Base-by-base conservation (phyloP, 768 basidiomycete species). In the Russula brevipes region DNA sequence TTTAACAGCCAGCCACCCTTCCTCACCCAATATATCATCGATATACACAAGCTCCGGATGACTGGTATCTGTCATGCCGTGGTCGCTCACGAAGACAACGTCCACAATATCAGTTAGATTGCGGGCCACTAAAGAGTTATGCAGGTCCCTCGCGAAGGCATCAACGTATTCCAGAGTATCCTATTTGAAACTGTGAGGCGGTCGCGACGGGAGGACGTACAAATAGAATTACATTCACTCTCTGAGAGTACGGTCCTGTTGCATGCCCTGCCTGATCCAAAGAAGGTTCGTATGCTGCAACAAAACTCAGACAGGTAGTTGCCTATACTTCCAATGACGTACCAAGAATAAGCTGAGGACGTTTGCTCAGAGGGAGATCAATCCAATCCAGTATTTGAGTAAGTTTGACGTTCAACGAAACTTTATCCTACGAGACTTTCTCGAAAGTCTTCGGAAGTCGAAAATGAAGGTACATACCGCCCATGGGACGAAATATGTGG, bases 11-110 rank as follows among this genome's bases (percentile, higher is more conserved):
- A 74, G 70, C 54, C 84, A 78, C 3, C 85, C 88, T 3, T 85
- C 83, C 42, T 80, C 74, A 2, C 88, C 89, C 41, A 92, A 76
- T 60, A 92, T 83, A 67, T 91, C 88, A 71, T 97, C 92, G 57
- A 97, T 78, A 73, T 87, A 91, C 39, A 95, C 75, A 53, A 82
- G 79, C 54, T 87, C 83, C 0, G 86, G 85, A 65, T 89, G 81
- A 64, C 84, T 85, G n/a, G 92, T 96, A 71, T 91, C 89, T 1
- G 85, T 87, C 90, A 93, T 94, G n/a, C 91, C 92, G 69, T 93
- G 89, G 71, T 92, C 91, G 65, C 87, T 89, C 66, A 97, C 93
- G 68, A 95, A 94, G 30, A 96, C 81, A 38, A 96, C 79, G 72
- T 97, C 91, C 12, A 94, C 86, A 19, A 95, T 89, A 51, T 88